Evolutionary conservation across 257 asterid genomes (phyloP), one percentile per base, ranked within the genome.

Genomic region (Nicotiana benthamiana): DNA sequence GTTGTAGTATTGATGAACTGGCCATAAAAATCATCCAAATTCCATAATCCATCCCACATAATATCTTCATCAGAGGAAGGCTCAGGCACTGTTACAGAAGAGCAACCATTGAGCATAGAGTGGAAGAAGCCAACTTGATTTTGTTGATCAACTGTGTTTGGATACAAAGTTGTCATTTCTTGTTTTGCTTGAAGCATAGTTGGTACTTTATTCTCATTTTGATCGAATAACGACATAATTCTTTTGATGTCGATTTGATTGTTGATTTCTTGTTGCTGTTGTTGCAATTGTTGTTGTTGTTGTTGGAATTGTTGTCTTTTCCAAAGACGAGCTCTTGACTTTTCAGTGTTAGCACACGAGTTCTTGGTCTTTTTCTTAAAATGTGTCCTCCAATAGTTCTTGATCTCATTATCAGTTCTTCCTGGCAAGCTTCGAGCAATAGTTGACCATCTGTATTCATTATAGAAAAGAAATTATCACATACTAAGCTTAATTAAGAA

Each of bases 341-440:
- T 90, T 53, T 92, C 92, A 0, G 79, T 74, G 78, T 40, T 83
- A 80, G 83, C 85, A 0, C 84, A 79, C 13, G 86, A 54, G 66
- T 85, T 56, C 62, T 87, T 90, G 10, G 51, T 80, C 85, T 86
- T 89, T 28, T 92, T 93, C 90, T 91, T 93, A 89, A 93, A 92
- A 87, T 92, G 97, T 66, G 97, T 93, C 82, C 97, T 89, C 98
- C 97, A 92, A 17, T 93, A 93, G 56, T 93, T 93, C 80, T 93
- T 93, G 76, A 93, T 93, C 75, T 93, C 97, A 32, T 93, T 93
- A 72, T 93, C 97, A 0, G 98, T 93, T 80, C 98, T 86, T 36
- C 98, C 98, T 0, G 97, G 97, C 6, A 93, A 65, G 84, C 93
- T 92, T 85, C 97, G 87, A 9, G 98, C 98, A 83, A 93, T 93